phyloP scores from a whole-genome alignment of 768 basidiomycete genomes.

The Leccinum broughii region DNA sequence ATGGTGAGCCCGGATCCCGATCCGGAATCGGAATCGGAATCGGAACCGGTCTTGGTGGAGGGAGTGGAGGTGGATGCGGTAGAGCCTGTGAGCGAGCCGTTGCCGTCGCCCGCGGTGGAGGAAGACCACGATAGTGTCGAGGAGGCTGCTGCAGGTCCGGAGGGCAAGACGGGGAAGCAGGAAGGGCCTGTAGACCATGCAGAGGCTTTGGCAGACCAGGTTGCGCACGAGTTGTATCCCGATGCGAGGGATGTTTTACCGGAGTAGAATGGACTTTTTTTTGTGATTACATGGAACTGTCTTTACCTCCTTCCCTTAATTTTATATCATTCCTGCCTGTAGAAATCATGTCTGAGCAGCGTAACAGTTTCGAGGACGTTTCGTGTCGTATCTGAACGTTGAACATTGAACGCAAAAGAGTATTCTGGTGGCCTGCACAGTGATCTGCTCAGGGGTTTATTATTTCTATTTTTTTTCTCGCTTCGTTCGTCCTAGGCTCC shows the following conservation, averaged over 20 bases:
- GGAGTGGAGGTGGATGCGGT: background rate
- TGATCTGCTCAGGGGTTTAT: no score
- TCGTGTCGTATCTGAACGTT: no score
- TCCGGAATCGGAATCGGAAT: background rate
- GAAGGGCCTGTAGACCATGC: slow-evolving; percentile 50
- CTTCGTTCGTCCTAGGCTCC: no score
- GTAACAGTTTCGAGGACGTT: no score
- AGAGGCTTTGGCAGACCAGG: slow-evolving; percentile 52
- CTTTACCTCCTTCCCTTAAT: no score
- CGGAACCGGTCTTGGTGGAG: background rate
- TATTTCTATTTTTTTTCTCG: no score
- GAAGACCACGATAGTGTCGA: background rate
- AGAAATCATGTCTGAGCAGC: no score
- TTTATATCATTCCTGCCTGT: no score
- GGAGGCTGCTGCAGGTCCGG: background rate
- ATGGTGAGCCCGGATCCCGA: slow-evolving; percentile 18
- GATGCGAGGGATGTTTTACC: slow-evolving; percentile 24
- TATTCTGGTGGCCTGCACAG: no score
- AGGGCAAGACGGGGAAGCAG: slow-evolving; percentile 9
- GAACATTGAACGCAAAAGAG: no score
- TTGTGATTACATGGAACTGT: no score
- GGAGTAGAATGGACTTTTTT: background rate
- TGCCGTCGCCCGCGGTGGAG: background rate
- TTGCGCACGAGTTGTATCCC: slow-evolving; percentile 55
- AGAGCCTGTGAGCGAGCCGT: background rate